Conservation (phyloP, 352 stramenopile species). For the Globisporangium splendens region DNA sequence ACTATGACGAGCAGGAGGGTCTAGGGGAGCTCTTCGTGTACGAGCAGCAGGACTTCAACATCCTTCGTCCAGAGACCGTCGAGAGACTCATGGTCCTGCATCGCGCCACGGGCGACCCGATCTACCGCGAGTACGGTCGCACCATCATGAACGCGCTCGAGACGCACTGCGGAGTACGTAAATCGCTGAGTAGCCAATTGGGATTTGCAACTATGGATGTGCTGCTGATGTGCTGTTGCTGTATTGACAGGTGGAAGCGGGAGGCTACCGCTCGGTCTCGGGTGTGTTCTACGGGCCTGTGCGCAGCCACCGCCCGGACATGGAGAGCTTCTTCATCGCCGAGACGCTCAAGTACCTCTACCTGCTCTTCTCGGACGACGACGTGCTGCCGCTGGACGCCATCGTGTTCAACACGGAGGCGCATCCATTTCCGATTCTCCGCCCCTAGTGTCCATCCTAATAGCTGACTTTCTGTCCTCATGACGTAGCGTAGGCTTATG, state of each 20-base stretch:
- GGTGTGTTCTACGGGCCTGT: slow-evolving; percentile 41
- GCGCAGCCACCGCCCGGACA: slow-evolving; percentile 31
- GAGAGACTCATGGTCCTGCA: slow-evolving; percentile 90
- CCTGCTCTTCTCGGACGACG: slow-evolving; percentile 78
- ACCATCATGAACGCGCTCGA: slow-evolving; percentile 80
- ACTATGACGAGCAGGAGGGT: slow-evolving; percentile 1
- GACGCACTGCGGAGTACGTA: slow-evolving; percentile 33
- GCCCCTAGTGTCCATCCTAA: too few relatives aligned
- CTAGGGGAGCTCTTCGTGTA: slow-evolving; percentile 18
- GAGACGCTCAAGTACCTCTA: slow-evolving; percentile 94
- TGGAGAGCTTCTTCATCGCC: slow-evolving; percentile 90
- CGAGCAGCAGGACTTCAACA: slow-evolving; percentile 47
- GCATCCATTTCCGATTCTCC: slow-evolving; percentile 60
- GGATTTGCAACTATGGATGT: too few relatives aligned
- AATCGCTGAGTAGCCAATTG: too few relatives aligned
- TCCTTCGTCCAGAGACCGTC: slow-evolving; percentile 83
- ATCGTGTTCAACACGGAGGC: slow-evolving; percentile 88
- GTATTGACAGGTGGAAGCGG: slow-evolving; percentile 31
- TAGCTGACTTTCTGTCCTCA: neutral
- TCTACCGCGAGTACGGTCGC: slow-evolving; percentile 77
- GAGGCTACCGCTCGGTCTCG: slow-evolving; percentile 66
- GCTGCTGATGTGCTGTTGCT: neutral
- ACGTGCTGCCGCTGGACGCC: slow-evolving; percentile 61
- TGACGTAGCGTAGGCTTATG: neutral
- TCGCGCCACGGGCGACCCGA: slow-evolving; percentile 75